Evolutionary conservation across 2,329 filamentous ascomycete species (phyloP).

Genomic region (Alternaria burnsii): DNA sequence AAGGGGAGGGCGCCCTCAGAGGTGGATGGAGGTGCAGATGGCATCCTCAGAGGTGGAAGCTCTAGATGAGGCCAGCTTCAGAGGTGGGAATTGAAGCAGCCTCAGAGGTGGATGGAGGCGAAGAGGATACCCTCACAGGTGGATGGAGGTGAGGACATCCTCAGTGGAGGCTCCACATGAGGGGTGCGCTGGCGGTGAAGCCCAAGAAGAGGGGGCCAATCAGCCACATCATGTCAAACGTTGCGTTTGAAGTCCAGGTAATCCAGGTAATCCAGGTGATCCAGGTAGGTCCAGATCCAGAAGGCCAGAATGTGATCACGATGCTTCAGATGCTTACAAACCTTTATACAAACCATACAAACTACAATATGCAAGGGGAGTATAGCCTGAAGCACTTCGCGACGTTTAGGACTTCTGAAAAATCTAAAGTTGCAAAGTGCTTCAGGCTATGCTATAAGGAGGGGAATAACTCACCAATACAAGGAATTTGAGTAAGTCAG

Average conservation of each 20-base stretch:
- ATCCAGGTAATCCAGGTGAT: too few relatives aligned
- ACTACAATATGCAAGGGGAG: background rate
- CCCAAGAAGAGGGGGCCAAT: too few relatives aligned
- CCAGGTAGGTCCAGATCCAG: background rate
- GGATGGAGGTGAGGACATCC: too few relatives aligned
- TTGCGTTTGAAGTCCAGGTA: background rate
- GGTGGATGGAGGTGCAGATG: too few relatives aligned
- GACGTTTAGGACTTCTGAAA: background rate
- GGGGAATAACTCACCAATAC: conserved; percentile 53
- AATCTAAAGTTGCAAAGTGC: background rate
- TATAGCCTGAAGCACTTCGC: background rate
- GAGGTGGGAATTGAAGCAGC: too few relatives aligned
- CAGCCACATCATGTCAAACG: background rate
- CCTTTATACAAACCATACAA: background rate
- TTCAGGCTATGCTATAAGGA: background rate
- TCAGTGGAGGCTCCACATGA: too few relatives aligned
- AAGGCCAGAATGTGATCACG: background rate
- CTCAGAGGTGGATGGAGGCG: too few relatives aligned
- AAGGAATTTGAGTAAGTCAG: conserved; percentile 50
- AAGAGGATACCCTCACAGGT: too few relatives aligned
- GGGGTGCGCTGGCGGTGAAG: too few relatives aligned
- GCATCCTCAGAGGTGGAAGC: too few relatives aligned
- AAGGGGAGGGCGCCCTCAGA: too few relatives aligned
- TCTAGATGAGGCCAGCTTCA: too few relatives aligned
- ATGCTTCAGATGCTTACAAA: background rate